Evolutionary conservation across 768 basidiomycete species (phyloP), one percentile per base, ranked within the genome.

Genomic region (Rhodotorula kratochvilovae): DNA sequence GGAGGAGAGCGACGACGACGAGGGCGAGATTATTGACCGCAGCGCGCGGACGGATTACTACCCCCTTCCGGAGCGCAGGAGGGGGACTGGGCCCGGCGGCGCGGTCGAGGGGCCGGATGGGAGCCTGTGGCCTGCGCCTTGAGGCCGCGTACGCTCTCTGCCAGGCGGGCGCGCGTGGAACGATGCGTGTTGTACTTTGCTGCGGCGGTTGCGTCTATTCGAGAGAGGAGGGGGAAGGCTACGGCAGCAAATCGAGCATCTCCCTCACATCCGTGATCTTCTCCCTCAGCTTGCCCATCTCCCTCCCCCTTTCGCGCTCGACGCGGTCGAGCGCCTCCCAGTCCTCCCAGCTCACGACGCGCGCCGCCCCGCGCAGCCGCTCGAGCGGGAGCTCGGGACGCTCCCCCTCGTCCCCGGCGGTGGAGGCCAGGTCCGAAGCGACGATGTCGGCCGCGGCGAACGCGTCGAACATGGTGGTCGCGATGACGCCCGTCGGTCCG

Each of bases 391-490:
- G 56, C 21, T 46, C 75, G 50, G 55, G 68, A 45, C 63, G 5
- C 17, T 67, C 56, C 31, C 61, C n/a, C 17, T 67, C 55, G 19
- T 57, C 29, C 31, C 66, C 55, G 10, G 67, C 27, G 5, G 74
- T 60, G 1, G 77, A 67, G 51, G 80, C 78, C 27, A 84, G 83
- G 76, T 94, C 92, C 3, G 82, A 80, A 2, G 92, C 71, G 63
- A 97, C 85, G 0, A 84, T 82, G 50, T 89, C 87, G 4, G 90
- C 89, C 5, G 91, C 87, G 5, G 85, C 84, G 78, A 92, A 92
- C 31, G 94, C 90, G 78, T 96, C 85, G 80, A 91, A 87, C 92
- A 99, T 92, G 45, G 96, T 96, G 6, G 88, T 84, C 3, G 92
- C 93, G 56, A 98, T 84, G 21, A 98, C 93, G 17, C 94, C 94